phyloP scores from a whole-genome alignment of 1,284 basidiomycete genomes.

The Ganoderma lingzhi region DNA sequence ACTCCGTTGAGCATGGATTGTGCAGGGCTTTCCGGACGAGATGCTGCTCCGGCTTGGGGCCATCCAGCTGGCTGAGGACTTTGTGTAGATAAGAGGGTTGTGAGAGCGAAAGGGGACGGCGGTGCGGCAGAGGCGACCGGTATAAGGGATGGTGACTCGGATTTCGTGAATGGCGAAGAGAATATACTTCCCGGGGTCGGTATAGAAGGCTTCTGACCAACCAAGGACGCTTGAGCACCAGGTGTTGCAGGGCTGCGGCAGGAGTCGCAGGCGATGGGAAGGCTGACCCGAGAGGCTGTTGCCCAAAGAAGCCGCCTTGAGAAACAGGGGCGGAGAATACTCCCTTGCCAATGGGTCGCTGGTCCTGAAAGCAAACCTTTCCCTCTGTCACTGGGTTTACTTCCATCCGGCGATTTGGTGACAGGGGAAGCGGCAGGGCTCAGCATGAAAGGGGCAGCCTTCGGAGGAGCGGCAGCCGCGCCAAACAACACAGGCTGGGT shows the following conservation, averaged over 20 bases:
- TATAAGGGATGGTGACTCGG: constrained; percentile 13
- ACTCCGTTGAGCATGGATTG: constrained; percentile 73
- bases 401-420: constrained; percentile 14
- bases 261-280: constrained; percentile 1
- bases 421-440: constrained; percentile 28
- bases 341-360: constrained; percentile 11
- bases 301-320: constrained; percentile 23
- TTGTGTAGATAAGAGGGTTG: constrained; percentile 5
- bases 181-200: constrained; percentile 13
- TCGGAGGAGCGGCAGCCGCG: constrained; percentile 25
- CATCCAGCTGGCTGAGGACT: not conserved
- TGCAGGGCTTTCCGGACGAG: constrained; percentile 37
- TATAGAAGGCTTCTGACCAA: constrained; percentile 21
- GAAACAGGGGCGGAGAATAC: constrained; percentile 26
- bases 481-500: constrained; percentile 50
- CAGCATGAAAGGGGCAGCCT: constrained; percentile 35
- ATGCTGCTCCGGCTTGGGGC: not conserved
- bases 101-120: constrained; percentile 9
- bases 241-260: not conserved
- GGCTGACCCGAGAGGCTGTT: constrained; percentile 9
- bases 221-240: not conserved
- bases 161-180: constrained; percentile 15
- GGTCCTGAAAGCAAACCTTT: constrained; percentile 16
- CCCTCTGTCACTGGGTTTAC: constrained; percentile 9
- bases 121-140: not conserved